Evolutionary conservation across 2,329 filamentous ascomycete genomes (phyloP), one percentile per base, ranked within the genome.

Genomic region (Onygena corvina): DNA sequence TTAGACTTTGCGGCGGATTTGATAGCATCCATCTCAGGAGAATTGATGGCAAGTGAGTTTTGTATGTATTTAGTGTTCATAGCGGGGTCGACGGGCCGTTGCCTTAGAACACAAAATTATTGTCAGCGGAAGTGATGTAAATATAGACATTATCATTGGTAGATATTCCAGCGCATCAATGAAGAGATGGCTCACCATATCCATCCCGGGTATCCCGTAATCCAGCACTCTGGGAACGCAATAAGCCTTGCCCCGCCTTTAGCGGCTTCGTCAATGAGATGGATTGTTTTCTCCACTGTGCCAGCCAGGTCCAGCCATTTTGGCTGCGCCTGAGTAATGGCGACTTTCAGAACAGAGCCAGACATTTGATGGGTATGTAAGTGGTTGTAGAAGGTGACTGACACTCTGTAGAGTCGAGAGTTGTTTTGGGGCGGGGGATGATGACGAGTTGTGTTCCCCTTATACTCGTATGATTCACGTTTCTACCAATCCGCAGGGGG

Each of bases 291-390:
- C 1, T 68, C 59, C 1, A 81, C 72, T 1, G 71, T 68, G 0
- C 60, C 72, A 5, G 71, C 64, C 1, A 82, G 69, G 56, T 83
- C 74, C 5, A 82, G 67, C 77, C 77, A 82, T 1, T 67, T 70
- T 0, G 78, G 76, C 60, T 81, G 79, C 4, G 73, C 71, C 57
- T 82, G 77, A 12, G 42, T 46, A 21, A 46, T 33, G 8, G 42
- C 42, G n/a, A 46, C 42, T 46, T 46, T 46, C 25, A 46, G 23
- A 46, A 31, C 9, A 33, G 42, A 25, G 23, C 42, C 42, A n/a
- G 42, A 33, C 42, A 40, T 40, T 20, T 40, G n/a, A 21, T n/a
- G n/a, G 21, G 14, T 16, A n/a, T n/a, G n/a, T n/a, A n/a, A n/a
- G n/a, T n/a, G n/a, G n/a, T n/a, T n/a, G n/a, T n/a, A n/a, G n/a